phyloP scores from a whole-genome alignment of 495 filamentous ascomycete species.

The Parachaetomium inaequale region DNA sequence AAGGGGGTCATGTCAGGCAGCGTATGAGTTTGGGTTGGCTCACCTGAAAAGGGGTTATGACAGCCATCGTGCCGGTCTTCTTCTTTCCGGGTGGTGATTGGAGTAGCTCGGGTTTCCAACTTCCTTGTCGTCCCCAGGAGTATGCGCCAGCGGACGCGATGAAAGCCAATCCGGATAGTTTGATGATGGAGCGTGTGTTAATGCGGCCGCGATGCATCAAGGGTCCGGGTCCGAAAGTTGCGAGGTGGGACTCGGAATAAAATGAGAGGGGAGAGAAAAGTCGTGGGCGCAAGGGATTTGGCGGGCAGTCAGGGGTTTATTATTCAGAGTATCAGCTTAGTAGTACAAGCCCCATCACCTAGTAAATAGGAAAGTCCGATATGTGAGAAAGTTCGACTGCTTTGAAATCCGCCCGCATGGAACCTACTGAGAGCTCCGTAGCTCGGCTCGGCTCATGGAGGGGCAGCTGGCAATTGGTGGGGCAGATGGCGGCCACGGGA shows the following conservation, averaged over 20 bases:
- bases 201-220: conserved; percentile 18
- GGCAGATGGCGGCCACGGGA: conserved; percentile 7
- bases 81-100: conserved; percentile 2
- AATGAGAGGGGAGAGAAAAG: background rate
- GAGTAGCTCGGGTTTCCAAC: background rate
- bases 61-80: conserved; percentile 27
- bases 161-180: conserved; percentile 19
- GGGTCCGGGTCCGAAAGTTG: background rate
- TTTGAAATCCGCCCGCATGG: conserved; percentile 39
- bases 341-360: background rate
- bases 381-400: conserved; percentile 23
- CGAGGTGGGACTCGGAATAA: background rate
- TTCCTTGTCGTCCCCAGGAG: conserved; percentile 16
- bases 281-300: background rate
- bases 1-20: background rate
- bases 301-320: background rate
- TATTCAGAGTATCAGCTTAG: too few relatives aligned
- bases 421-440: conserved; percentile 2
- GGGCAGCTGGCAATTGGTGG: conserved; percentile 11
- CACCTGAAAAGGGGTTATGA: conserved; percentile 47
- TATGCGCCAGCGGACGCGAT: conserved; percentile 24
- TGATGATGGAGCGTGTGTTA: conserved; percentile 17
- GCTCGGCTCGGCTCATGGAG: conserved; percentile 12
- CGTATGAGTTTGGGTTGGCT: conserved; percentile 8
- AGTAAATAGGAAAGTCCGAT: background rate